Evolutionary conservation across 225 moss, liverwort and hornwort species (phyloP), one percentile per base, ranked within the genome.

Genomic region (Neckera pumila): DNA sequence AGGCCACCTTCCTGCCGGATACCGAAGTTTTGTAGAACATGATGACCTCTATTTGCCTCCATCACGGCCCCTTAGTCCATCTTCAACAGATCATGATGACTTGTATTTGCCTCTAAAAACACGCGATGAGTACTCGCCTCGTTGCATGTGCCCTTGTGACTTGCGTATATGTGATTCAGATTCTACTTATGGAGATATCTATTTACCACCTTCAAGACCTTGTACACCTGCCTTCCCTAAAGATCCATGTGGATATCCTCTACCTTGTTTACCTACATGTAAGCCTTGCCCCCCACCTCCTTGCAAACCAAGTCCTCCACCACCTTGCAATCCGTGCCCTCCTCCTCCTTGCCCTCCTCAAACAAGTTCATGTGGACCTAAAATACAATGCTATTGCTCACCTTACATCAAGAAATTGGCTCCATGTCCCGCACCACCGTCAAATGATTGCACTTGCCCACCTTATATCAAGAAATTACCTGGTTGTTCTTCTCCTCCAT

Each of bases 1-100:
- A 75, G 84, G 86, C 49, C 91, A 94, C 84, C 91, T 92, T 58
- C 92, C 92, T 51, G 34, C 12, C 0, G 86, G 92, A 16, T 92
- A 92, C 15, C 90, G 90, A 34, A 87, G 87, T 20, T 91, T 92
- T 81, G 90, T 92, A 17, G 94, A 94, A 66, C 91, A 94, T 34
- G 92, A 94, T 88, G 94, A 94, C 74, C 90, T 94, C 26, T 94
- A 94, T 77, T 83, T 94, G 47, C 92, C 94, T 62, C 89, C 94
- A 65, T 86, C 84, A 10, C 90, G 88, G 11, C 81, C 89, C 38
- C 88, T 91, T 3, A 94, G 84, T 84, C 92, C 92, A 53, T 64
- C 87, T 73, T 91, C 90, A 67, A 76, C 6, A 60, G 86, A 92
- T 65, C 90, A 89, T 15, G 93, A 94, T 78, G 94, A 92, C 38